Evolutionary conservation across 352 stramenopile genomes (phyloP), one percentile per base, ranked within the genome.

Genomic region (Phytophthora pseudosyringae): DNA sequence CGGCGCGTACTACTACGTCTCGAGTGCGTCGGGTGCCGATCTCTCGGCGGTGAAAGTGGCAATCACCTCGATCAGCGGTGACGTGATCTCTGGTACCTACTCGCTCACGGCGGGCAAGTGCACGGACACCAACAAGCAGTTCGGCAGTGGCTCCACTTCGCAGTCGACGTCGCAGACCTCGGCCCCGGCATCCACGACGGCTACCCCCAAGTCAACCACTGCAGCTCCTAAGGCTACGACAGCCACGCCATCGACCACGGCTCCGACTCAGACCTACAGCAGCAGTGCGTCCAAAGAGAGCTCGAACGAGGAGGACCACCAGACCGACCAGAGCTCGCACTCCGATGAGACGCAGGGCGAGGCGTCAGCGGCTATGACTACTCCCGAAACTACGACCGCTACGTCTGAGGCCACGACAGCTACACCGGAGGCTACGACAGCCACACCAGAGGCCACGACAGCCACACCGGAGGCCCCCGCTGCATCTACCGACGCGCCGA

Each of bases 1-100:
- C 50, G 81, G 79, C 16, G 85, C 82, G 8, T 92, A 86, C 62
- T 92, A 91, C 67, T 93, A 84, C 65, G 53, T 87, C 18, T 55
- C 80, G 40, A 72, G 47, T 11, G 45, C 52, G 43, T 63, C 59
- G 15, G 39, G 29, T 8, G 45, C 66, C 0, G 71, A 89, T 52
- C 67, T 89, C 5, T 75, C 71, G n/a, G 61, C 65, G 0, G 61
- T 83, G 9, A 67, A 80, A 21, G 67, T 91, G 11, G 58, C 57
- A 2, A 76, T 93, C 50, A 88, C 80, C 5, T 91, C 82, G 11
- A 53, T 82, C 29, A 69, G 62, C 48, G 84, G 80, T 12, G 71
- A 89, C 35, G 76, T 78, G 26, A 80, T 90, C 48, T 61, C 71
- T 6, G 83, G 81, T 26, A 82, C 75, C 0, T 84, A 88, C 21